Base-by-base conservation (phyloP, 2,329 filamentous ascomycete genomes). In the Tolypocladium inflatum region DNA sequence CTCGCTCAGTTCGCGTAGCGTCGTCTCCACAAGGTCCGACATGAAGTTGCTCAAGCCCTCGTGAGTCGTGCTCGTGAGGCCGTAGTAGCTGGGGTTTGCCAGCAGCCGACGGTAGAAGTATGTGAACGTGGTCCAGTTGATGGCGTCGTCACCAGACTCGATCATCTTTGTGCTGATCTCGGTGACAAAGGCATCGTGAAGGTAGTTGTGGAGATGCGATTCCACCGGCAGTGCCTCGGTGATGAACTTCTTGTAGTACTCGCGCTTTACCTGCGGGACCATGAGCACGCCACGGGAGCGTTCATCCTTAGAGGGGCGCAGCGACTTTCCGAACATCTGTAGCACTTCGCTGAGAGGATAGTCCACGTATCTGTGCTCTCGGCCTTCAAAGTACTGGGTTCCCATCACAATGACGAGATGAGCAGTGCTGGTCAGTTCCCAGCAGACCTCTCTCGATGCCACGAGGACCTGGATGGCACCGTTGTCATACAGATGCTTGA, bases 171-270 rank as follows among this genome's bases (percentile, higher is more conserved):
- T 96, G 78, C 91, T 97, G 67, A 97, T 91, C 73, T 99, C 94
- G 0, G 93, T 92, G 51, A 99, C 93, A 66, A 99, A 97, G 1
- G 91, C 92, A 74, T 99, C 95, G 66, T 96, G 91, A 39, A 99
- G 80, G 72, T 91, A 96, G 58, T 89, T 86, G 69, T 96, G 90
- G 38, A 99, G 80, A 70, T 96, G 91, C 63, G 91, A 96, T 76
- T 99, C 94, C 30, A 99, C 91, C 0, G 94, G 94, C 48, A 99
- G 79, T 23, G 94, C 94, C 72, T 99, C 95, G 66, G 94, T 93
- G 63, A 99, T 76, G 78, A 99, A 99, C 75, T 99, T 99, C 76
- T 94, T 95, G 82, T 97, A 99, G 74, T 96, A 99, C 62, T 97
- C 92, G 42, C 94, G 87, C 80, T 96, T 97, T 54, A 95, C 91